phyloP scores from a whole-genome alignment of 1,284 basidiomycete species.

The Cryptococcus hybrid region DNA sequence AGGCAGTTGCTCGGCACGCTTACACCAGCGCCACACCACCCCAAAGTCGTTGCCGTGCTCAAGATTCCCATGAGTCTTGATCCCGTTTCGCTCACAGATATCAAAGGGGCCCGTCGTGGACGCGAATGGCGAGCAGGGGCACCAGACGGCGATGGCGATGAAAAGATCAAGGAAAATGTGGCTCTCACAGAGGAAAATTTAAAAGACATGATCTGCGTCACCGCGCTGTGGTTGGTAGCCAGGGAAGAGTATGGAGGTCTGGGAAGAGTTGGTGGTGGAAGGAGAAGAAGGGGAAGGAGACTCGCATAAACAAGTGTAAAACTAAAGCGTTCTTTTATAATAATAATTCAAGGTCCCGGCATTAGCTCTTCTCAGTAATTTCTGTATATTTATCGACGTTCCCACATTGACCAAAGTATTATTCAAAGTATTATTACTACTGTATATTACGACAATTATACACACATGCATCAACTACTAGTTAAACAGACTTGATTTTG shows the following conservation, averaged over 20 bases:
- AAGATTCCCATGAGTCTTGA: slow-evolving; percentile 84
- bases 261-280: slow-evolving; percentile 59
- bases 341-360: no score
- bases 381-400: no score
- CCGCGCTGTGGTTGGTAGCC: slow-evolving; percentile 87
- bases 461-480: no score
- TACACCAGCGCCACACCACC: slow-evolving; percentile 92
- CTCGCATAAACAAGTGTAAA: not conserved
- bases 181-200: slow-evolving; percentile 84
- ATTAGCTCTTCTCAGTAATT: no score
- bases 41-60: slow-evolving; percentile 87
- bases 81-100: slow-evolving; percentile 42
- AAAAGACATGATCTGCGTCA: slow-evolving; percentile 87
- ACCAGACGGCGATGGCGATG: slow-evolving; percentile 4
- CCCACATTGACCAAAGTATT: no score
- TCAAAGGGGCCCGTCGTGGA: not conserved
- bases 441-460: no score
- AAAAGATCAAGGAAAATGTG: slow-evolving; percentile 49
- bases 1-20: slow-evolving; percentile 61
- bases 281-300: slow-evolving; percentile 18
- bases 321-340: no score
- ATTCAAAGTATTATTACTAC: no score
- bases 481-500: no score
- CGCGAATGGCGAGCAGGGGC: not conserved
- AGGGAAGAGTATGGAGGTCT: slow-evolving; percentile 89